phyloP scores from a whole-genome alignment of 345 rosid species.

The Citrus cavaleriei region DNA sequence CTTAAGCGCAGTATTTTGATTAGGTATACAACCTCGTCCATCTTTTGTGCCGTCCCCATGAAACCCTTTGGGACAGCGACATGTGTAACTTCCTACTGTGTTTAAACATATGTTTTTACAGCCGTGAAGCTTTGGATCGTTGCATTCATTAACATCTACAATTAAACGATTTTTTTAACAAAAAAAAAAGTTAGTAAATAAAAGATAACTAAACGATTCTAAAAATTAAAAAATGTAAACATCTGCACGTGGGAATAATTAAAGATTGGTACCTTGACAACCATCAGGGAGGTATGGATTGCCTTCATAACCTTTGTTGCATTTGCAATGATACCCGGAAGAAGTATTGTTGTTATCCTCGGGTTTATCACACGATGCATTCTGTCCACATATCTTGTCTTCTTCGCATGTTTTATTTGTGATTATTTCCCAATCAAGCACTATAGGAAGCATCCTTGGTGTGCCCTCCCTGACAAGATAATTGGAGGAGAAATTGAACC shows the following conservation, averaged over 20 bases:
- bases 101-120: too few relatives aligned
- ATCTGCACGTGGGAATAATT: too few relatives aligned
- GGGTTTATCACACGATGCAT: slow-evolving; percentile 9
- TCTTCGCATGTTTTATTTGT: not conserved
- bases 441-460: not conserved
- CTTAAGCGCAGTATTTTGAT: too few relatives aligned
- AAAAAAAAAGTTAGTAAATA: too few relatives aligned
- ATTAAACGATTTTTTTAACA: too few relatives aligned
- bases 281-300: slow-evolving; percentile 21
- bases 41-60: not conserved
- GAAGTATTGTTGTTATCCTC: not conserved
- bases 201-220: too few relatives aligned
- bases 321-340: slow-evolving; percentile 28
- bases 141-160: too few relatives aligned
- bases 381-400: not conserved
- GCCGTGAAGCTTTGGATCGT: too few relatives aligned
- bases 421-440: slow-evolving; percentile 19
- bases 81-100: not conserved
- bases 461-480: not conserved
- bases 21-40: not conserved
- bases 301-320: slow-evolving; percentile 23
- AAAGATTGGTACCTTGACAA: not conserved
- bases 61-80: not conserved
- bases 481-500: not conserved
- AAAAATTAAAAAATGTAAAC: too few relatives aligned